A percentile compares a stretch with the other conserved stretches of the same genome.
phyloP scores from a whole-genome alignment of 164 flowering plant genomes.

The Warburgia ugandensis region DNA sequence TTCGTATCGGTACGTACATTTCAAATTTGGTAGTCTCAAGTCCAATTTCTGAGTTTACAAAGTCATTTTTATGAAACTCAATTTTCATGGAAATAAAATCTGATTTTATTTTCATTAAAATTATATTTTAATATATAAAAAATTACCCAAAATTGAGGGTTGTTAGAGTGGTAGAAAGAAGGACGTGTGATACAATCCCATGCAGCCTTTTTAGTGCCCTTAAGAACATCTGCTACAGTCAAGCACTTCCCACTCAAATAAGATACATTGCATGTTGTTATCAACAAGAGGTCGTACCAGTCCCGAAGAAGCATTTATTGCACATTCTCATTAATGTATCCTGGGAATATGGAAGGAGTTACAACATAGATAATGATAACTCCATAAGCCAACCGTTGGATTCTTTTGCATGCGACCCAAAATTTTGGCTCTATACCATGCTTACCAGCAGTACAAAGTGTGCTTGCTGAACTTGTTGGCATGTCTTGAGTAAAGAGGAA shows the following conservation, averaged over 20 bases:
- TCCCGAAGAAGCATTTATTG: conserved; percentile 34
- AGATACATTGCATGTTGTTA: conserved; percentile 39
- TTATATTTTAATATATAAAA: too few relatives aligned
- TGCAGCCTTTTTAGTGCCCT: conserved; percentile 23
- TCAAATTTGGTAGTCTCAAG: too few relatives aligned
- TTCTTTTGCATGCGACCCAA: conserved; percentile 28
- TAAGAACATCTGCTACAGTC: conserved; percentile 25
- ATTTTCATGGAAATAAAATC: too few relatives aligned
- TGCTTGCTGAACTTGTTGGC: conserved; percentile 8
- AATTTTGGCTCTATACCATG: conserved; percentile 17
- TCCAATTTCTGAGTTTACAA: too few relatives aligned
- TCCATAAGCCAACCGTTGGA: conserved; percentile 46
- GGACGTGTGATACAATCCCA: conserved; percentile 33
- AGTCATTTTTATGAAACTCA: too few relatives aligned
- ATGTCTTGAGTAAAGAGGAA: not conserved
- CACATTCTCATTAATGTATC: conserved; percentile 50
- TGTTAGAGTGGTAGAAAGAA: conserved; percentile 36
- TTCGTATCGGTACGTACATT: too few relatives aligned
- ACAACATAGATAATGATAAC: conserved; percentile 38
- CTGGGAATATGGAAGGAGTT: conserved; percentile 69
- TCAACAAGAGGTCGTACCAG: conserved; percentile 61
- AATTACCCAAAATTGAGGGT: too few relatives aligned
- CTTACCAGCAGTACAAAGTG: not conserved
- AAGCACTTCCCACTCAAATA: conserved; percentile 41
- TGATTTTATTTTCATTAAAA: too few relatives aligned